Base-by-base conservation (phyloP, 2,329 filamentous ascomycete species). In the Exserohilum rostratum region DNA sequence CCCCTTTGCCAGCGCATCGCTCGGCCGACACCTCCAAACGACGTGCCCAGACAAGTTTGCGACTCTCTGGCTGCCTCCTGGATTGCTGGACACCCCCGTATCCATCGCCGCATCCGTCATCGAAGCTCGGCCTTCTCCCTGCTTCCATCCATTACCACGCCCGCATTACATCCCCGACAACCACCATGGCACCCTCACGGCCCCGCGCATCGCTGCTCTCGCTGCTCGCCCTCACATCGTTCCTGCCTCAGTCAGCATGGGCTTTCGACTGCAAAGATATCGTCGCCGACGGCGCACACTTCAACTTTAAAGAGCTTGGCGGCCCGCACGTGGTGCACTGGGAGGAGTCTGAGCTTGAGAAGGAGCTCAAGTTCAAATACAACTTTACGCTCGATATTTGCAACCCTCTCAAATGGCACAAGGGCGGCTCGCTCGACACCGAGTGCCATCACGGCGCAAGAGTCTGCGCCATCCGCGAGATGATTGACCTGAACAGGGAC, bases 361-460 rank as follows among this genome's bases (percentile, higher is more conserved):
- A 82, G 17, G 82, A 79, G 13, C 79, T 80, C 13, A 79, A 84
- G 25, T 81, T 80, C 56, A 95, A 95, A 74, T 91, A 87, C 22
- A 93, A 90, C 38, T 96, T 91, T 74, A 93, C 90, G 0, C 71
- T 96, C 53, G 89, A 96, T 67, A 81, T 96, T 44, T 96, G 91
- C 77, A 77, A 80, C 47, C 80, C 85, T 6, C 77, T 96, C 61
- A 84, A 85, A 72, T 83, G 84, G 70, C 83, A 81, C 45, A 85
- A 84, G 38, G 83, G 83, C 1, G 66, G 57, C 2, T 56, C 51
- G 76, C 79, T 15, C 81, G 83, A 62, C 75, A 80, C 5, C 33
- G 79, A 87, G 66, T 96, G 91, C 70, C 87, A 86, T 0, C 82
- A 83, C 42, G 87, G 87, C 35, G 87, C 90, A 2, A 82, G 87